Conservation (phyloP, 768 basidiomycete genomes). For the Pluteus cervinus region DNA sequence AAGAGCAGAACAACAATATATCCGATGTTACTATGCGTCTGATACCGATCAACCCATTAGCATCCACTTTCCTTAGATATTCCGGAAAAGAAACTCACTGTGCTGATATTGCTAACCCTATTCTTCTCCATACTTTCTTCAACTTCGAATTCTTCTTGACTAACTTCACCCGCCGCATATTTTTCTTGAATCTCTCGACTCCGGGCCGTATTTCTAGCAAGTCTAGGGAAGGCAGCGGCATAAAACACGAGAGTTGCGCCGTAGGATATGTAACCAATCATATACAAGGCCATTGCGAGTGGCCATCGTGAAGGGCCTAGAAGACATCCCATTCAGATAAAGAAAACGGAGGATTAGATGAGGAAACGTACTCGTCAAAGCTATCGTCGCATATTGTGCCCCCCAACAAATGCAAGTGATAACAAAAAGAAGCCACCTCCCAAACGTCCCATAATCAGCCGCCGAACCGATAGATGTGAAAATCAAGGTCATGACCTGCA, state of each 20-base stretch:
- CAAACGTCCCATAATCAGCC: constrained; percentile 71
- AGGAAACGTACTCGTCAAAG: constrained; percentile 51
- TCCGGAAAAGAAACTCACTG: constrained; percentile 34
- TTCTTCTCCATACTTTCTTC: constrained; percentile 84
- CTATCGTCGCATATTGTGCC: constrained; percentile 73
- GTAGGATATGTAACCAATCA: constrained; percentile 74
- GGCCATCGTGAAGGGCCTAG: constrained; percentile 67
- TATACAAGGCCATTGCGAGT: constrained; percentile 73
- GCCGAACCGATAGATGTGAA: constrained; percentile 78
- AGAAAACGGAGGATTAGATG: neutral
- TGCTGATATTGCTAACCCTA: constrained; percentile 78
- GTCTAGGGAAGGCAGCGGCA: constrained; percentile 70
- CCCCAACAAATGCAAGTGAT: constrained; percentile 76
- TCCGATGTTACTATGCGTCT: constrained; percentile 77
- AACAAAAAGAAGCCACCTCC: constrained; percentile 70
- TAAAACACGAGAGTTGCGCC: constrained; percentile 82
- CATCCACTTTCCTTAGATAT: neutral
- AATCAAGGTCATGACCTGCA: constrained; percentile 76
- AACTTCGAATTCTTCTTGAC: constrained; percentile 56
- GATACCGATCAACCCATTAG: neutral
- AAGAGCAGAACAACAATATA: constrained; percentile 60
- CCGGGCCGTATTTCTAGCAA: constrained; percentile 72
- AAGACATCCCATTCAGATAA: constrained; percentile 1
- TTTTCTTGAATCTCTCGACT: constrained; percentile 48
- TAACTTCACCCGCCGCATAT: constrained; percentile 55